Conservation (phyloP, 352 stramenopile species). For the Phytophthora fragariae region DNA sequence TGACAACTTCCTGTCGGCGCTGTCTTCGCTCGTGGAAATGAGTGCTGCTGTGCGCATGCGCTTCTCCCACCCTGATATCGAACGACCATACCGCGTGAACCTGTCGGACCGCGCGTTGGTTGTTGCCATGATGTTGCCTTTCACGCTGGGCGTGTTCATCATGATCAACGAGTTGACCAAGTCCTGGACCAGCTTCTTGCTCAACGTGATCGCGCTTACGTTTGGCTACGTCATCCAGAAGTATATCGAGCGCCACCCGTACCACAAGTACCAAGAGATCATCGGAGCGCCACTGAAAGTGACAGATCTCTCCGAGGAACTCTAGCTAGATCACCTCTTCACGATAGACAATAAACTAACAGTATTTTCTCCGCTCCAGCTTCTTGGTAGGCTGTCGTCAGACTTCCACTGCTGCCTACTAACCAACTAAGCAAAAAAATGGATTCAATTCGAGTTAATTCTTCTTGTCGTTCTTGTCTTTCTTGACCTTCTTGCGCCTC, state of each 20-base stretch:
- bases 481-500: background rate
- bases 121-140: constrained; percentile 62
- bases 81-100: constrained; percentile 78
- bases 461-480: constrained; percentile 15
- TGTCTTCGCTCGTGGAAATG: constrained; percentile 81
- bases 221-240: constrained; percentile 66
- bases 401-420: background rate
- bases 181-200: constrained; percentile 67
- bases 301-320: constrained; percentile 60
- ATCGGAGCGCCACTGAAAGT: constrained; percentile 43
- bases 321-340: constrained; percentile 31
- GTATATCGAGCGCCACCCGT: constrained; percentile 69
- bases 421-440: constrained; percentile 17
- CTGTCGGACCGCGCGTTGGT: constrained; percentile 66
- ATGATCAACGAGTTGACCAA: constrained; percentile 87
- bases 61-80: constrained; percentile 77
- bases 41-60: constrained; percentile 80
- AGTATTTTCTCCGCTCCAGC: constrained; percentile 13
- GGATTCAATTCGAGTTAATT: constrained; percentile 24
- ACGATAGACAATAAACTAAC: constrained; percentile 29
- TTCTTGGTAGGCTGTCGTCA: background rate
- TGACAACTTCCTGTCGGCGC: constrained; percentile 82
- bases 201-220: constrained; percentile 61
- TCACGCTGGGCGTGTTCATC: constrained; percentile 70
- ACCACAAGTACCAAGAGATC: constrained; percentile 67